Evolutionary conservation across 208 protist genomes (phyloP), one percentile per base, ranked within the genome.

Genomic region (Wallacemonas collosoma): DNA sequence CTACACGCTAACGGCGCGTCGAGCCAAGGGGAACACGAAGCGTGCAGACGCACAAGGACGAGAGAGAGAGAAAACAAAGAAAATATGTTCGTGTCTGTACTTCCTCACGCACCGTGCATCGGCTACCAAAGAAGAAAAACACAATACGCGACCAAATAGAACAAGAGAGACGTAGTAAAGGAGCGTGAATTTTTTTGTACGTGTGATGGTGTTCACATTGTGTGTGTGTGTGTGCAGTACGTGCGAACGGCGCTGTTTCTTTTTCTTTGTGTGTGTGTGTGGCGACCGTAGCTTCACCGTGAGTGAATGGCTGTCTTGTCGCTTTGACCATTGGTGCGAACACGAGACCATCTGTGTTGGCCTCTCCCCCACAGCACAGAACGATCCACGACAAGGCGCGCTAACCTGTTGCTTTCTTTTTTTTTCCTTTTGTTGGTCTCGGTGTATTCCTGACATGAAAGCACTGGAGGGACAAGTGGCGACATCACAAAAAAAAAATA

Each of bases 401-500:
- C 26, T 26, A 26, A 26, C 26, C 26, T 26, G 26, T 26, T 26
- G 26, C 15, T 53, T 53, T 53, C 48, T 9, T 1, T 53, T 53
- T 1, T 9, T 1, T 15, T 53, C 15, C 15, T 9, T 53, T 53
- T 9, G 48, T 15, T 53, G 9, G 1, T 53, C 48, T 53, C 48
- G 9, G 15, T 53, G 9, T 53, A 0, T 53, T 53, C 48, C 48
- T 15, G 26, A 26, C 26, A 26, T 26, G 26, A 0, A 26, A 26
- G 26, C 26, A 26, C 26, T 26, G 26, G 26, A 48, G n/a, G 47
- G 50, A 61, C 14, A 9, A 38, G 51, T 14, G 51, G 14, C 5
- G 40, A 45, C 62, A 57, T 50, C 58, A 68, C 50, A 61, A 61
- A 8, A 63, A 47, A 54, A 26, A 68, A 62, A 62, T 17, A 67